Percentiles rank a stretch among this genome's conserved stretches.
Conservation (phyloP, 345 rosid genomes). For the Murraya koenigii region DNA sequence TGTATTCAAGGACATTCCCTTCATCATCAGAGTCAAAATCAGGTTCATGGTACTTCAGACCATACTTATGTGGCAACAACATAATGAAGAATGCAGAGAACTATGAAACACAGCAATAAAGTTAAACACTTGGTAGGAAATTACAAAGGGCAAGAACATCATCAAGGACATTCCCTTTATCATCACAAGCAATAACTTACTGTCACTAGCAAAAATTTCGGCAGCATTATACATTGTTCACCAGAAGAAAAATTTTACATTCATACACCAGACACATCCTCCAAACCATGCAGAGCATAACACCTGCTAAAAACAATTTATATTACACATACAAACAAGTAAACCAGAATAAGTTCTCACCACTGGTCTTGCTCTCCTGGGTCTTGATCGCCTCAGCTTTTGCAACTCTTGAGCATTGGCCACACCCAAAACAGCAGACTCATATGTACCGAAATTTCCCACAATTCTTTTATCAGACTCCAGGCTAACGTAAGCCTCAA, state of each 20-base stretch:
- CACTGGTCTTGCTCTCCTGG: conserved; percentile 59
- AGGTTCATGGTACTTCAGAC: not conserved
- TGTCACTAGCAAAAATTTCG: not conserved
- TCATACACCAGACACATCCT: not conserved
- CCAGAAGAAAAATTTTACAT: not conserved
- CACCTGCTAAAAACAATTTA: not conserved
- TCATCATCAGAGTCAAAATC: not conserved
- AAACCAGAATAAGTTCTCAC: conserved; percentile 33
- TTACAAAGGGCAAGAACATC: not conserved
- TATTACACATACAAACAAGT: not conserved
- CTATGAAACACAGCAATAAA: not conserved
- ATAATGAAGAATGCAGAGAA: not conserved
- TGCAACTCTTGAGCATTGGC: conserved; percentile 55
- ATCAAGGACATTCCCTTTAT: not conserved
- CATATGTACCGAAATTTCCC: conserved; percentile 78
- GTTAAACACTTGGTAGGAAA: not conserved
- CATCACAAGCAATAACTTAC: not conserved
- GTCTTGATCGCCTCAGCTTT: conserved; percentile 75
- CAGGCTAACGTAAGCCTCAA: conserved; percentile 72
- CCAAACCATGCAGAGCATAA: not conserved
- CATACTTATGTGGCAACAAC: not conserved
- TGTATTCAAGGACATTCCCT: too few relatives aligned
- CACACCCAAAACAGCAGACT: conserved; percentile 81
- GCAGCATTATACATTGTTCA: not conserved
- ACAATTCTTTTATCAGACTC: conserved; percentile 72